phyloP scores from a whole-genome alignment of 2,329 filamentous ascomycete species.

The Trichoderma asperellum region DNA sequence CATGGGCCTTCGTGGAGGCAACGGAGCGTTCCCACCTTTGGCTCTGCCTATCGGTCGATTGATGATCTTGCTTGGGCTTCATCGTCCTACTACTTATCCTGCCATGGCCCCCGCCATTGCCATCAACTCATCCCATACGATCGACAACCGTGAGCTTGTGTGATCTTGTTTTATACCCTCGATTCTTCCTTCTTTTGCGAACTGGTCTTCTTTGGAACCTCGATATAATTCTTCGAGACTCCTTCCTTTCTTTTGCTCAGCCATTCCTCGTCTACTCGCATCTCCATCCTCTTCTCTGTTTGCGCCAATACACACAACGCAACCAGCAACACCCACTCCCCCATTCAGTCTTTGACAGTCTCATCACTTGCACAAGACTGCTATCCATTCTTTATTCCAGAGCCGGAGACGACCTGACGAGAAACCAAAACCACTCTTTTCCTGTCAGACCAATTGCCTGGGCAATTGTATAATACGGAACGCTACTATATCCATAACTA shows the following conservation, averaged over 20 bases:
- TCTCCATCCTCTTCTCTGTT: slow-evolving; percentile 24
- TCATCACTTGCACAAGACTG: slow-evolving; percentile 43
- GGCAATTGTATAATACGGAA: slow-evolving; percentile 28
- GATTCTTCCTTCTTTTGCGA: slow-evolving; percentile 54
- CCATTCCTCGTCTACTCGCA: slow-evolving; percentile 30
- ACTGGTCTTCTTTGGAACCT: slow-evolving; percentile 44
- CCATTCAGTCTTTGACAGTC: slow-evolving; percentile 39
- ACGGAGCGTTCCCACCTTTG: slow-evolving; percentile 31
- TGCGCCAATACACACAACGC: slow-evolving; percentile 37
- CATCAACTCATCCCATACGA: slow-evolving; percentile 49
- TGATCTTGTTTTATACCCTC: slow-evolving; percentile 52
- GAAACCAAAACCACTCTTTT: slow-evolving; percentile 30
- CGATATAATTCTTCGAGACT: slow-evolving; percentile 41
- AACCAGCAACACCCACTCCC: slow-evolving; percentile 37
- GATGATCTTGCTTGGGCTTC: slow-evolving; percentile 49
- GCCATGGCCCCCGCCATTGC: slow-evolving; percentile 48
- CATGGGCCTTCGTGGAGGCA: slow-evolving; percentile 48
- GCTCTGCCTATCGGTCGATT: slow-evolving; percentile 31
- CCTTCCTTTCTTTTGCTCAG: slow-evolving; percentile 51
- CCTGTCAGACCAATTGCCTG: slow-evolving; percentile 21
- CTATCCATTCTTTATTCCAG: slow-evolving; percentile 50
- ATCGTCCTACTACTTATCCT: slow-evolving; percentile 57
- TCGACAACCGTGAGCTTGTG: slow-evolving; percentile 51
- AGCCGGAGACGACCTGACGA: slow-evolving; percentile 30
- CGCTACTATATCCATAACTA: slow-evolving; percentile 13